These are phyloP conservation scores for Entelexis sorbosivorans DNA, from an alignment of 1,139 yeast genomes.

Conservation along the genomic window DNA sequence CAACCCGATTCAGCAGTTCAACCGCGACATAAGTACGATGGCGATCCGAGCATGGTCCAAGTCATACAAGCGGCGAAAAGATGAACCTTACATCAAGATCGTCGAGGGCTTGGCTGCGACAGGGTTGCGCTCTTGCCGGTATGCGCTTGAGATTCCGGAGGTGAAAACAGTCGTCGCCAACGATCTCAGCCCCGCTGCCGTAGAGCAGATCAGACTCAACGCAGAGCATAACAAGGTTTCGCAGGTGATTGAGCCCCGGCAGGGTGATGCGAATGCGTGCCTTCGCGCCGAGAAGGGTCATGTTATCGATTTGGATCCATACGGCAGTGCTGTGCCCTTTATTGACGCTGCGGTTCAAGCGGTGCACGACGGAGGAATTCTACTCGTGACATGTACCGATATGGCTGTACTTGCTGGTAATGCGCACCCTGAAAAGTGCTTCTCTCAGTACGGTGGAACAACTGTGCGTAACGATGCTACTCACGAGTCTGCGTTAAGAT, in stretches of 20 bases:
- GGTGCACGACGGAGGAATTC: constrained; percentile 67
- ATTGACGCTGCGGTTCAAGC: constrained; percentile 80
- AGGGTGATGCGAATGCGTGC: constrained; percentile 78
- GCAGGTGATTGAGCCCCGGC: constrained; percentile 48
- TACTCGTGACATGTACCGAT: constrained; percentile 91
- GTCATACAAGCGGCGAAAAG: constrained; percentile 31
- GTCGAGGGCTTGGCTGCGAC: constrained; percentile 91
- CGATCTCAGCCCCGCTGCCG: constrained; percentile 79
- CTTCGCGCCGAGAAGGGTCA: constrained; percentile 60
- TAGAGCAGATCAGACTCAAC: constrained; percentile 64
- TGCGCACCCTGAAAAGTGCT: constrained; percentile 94
- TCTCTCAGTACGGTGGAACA: constrained; percentile 89
- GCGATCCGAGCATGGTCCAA: constrained; percentile 82
- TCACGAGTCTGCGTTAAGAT: constrained; percentile 84
- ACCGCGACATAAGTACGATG: constrained; percentile 76
- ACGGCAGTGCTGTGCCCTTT: constrained; percentile 94
- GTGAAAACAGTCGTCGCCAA: constrained; percentile 71
- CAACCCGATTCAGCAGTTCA: constrained; percentile 93
- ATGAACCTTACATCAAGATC: constrained; percentile 45
- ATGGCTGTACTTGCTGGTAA: constrained; percentile 91
- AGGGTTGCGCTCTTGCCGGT: constrained; percentile 85
- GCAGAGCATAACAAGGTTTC: constrained; percentile 52
- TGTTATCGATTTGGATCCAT: constrained; percentile 88
- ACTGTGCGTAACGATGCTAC: constrained; percentile 71
- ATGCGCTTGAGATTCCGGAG: constrained; percentile 77